Base-by-base conservation (phyloP, 148 eudicot species). In the Amaranthus cruentus region DNA sequence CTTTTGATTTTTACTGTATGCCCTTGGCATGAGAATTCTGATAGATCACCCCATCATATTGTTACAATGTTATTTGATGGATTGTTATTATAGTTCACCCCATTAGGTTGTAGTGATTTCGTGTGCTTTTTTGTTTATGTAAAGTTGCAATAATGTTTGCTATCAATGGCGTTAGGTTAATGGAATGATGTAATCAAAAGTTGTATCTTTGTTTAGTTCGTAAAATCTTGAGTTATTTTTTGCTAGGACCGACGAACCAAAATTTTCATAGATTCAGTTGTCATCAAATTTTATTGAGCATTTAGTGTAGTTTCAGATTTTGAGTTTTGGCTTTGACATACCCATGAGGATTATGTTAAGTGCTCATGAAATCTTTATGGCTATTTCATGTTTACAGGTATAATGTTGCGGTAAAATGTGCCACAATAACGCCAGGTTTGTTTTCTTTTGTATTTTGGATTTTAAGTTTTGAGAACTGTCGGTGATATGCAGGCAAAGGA, bases 351-450 rank as follows among this genome's bases (percentile, higher is more conserved):
- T 18, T 64, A 43, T 64, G 62, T 15, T 51, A 2, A 6, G 6
- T 69, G 28, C 70, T 54, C 42, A 75, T 51, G 38, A 48, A 53
- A 54, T 61, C 55, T 47, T 8, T 18, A 38, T 64, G 18, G 12
- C 55, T 61, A 47, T 56, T 49, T 74, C 67, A 50, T 55, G 65
- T 69, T 65, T 81, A 67, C 78, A 93, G 98, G 89, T 93, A 90
- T 79, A 93, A 93, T 79, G 96, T 93, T 62, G 96, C 94, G 9
- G 85, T 93, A 55, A 93, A 93, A 81, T 93, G 98, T 85, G 98
- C 98, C 18, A 93, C 98, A 50, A 93, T 93, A 70, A 93, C 98
- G 66, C 98, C 98, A 77, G 98, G 98, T 90, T 78, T 48, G 78
- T 63, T 64, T 61, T 28, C 43, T 42, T 51, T 9, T 73, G 44